These are phyloP conservation scores for Leccinum longicurvipes DNA, from an alignment of 768 basidiomycete genomes.

Conservation along the genomic window DNA sequence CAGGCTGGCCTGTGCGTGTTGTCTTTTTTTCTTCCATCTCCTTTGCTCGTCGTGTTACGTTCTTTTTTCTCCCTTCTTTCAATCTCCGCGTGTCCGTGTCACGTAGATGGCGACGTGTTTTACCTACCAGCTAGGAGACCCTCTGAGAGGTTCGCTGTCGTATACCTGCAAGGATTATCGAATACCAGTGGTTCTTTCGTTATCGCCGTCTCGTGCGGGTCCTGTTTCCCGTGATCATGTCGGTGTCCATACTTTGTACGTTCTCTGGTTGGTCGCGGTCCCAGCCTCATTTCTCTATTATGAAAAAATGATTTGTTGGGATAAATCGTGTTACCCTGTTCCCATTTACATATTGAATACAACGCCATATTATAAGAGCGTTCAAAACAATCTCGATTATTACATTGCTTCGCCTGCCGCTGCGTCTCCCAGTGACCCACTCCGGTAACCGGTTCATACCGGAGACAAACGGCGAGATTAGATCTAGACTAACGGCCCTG, in stretches of 20 bases:
- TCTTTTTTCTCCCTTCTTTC: not conserved
- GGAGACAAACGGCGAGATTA: not conserved
- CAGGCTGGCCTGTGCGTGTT: not conserved
- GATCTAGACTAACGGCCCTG: not conserved
- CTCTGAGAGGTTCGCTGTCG: not conserved
- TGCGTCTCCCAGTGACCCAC: not conserved
- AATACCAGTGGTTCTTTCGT: not conserved
- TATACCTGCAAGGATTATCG: not conserved
- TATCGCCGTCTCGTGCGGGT: too few species aligned
- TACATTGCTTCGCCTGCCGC: not conserved
- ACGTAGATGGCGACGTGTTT: not conserved
- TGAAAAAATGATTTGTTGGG: too few species aligned
- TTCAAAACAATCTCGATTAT: too few species aligned
- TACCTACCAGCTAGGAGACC: not conserved
- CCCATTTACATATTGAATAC: not conserved
- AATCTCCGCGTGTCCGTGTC: not conserved
- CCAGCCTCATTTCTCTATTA: too few species aligned
- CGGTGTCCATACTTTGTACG: too few species aligned
- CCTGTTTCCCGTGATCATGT: too few species aligned
- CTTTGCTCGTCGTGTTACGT: not conserved
- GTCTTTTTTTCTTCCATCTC: not conserved
- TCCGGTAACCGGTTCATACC: not conserved
- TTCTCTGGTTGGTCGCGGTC: too few species aligned
- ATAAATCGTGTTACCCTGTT: not conserved
- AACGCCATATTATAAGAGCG: too few species aligned